Base-by-base conservation (phyloP, 2,329 filamentous ascomycete species). In the Arachnomyces sp. region DNA sequence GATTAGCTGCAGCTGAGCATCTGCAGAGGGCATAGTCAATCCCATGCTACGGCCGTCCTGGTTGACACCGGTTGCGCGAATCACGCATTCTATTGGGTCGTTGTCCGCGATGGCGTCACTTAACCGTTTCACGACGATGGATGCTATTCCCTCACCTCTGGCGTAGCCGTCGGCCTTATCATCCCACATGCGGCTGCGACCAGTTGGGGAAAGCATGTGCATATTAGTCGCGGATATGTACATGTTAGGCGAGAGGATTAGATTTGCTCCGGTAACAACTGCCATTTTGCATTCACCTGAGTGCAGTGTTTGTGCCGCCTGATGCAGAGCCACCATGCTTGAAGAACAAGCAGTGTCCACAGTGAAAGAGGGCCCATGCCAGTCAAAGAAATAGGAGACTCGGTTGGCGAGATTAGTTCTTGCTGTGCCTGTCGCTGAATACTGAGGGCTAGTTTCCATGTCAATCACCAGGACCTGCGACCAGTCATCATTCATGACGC, bases 11-110 rank as follows among this genome's bases (percentile, higher is more conserved):
- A 28, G 33, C 39, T 52, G 49, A 20, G 47, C 49, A 1, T 45
- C 34, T 9, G 34, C 16, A 31, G 30, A 47, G 7, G 49, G 49
- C 3, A 40, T 31, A 7, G 50, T 50, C 17, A 52, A 40, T 12
- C 62, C 61, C n/a, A 55, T 50, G 0, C 60, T 67, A 12, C 51
- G 51, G 14, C 65, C 66, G 39, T 67, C 62, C 31, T 65, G 60
- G 38, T 65, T 66, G 4, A 63, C 53, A 9, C 58, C 64, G 16
- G 57, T 60, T 2, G 51, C 55, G 3, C 53, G 49, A 4, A 69
- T 61, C 4, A 64, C 52, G 9, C 57, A 56, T 2, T 55, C 49
- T 14, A 65, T 57, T 2, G 46, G 45, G 46, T 65, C 63, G 3
- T 59, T 54, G 16, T 64, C 59, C 2, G 49, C 44, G 1, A 66